These are phyloP conservation scores for Paraphaeosphaeria minitans DNA, from an alignment of 2,329 filamentous ascomycete species.

Conservation along the genomic window DNA sequence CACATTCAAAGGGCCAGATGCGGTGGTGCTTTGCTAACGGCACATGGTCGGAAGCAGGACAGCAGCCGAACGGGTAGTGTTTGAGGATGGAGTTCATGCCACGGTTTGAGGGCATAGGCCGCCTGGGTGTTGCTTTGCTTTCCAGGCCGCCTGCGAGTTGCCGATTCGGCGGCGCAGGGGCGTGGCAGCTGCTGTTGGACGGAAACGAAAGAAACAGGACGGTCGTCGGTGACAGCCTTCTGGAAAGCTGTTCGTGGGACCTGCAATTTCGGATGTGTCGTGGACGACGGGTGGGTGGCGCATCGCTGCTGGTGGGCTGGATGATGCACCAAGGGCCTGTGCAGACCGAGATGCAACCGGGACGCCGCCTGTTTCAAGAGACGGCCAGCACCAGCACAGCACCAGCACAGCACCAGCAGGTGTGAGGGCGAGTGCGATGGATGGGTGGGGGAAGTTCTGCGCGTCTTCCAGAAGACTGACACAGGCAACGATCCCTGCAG, in stretches of 20 bases:
- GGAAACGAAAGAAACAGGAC: conserved; percentile 22
- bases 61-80: conserved; percentile 20
- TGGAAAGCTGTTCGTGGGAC: conserved; percentile 20
- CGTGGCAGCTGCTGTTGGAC: neutral
- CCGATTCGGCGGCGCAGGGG: conserved; percentile 11
- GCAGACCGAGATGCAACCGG: conserved; percentile 20
- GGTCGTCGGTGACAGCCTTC: conserved; percentile 26
- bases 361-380: conserved; percentile 41
- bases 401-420: too few species aligned
- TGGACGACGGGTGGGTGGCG: conserved; percentile 7
- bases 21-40: conserved; percentile 18
- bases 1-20: conserved; percentile 26
- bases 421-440: conserved; percentile 11
- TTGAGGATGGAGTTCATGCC: conserved; percentile 11
- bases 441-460: conserved; percentile 12
- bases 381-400: too few species aligned
- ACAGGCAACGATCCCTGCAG: conserved; percentile 12
- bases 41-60: conserved; percentile 24
- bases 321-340: conserved; percentile 32
- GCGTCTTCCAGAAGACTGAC: conserved; percentile 25
- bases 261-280: conserved; percentile 26
- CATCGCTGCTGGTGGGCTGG: conserved; percentile 40
- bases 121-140: conserved; percentile 5
- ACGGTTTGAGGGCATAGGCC: neutral
- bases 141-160: conserved; percentile 7